Base-by-base conservation (phyloP, 2,329 filamentous ascomycete species). In the Fusarium udum region DNA sequence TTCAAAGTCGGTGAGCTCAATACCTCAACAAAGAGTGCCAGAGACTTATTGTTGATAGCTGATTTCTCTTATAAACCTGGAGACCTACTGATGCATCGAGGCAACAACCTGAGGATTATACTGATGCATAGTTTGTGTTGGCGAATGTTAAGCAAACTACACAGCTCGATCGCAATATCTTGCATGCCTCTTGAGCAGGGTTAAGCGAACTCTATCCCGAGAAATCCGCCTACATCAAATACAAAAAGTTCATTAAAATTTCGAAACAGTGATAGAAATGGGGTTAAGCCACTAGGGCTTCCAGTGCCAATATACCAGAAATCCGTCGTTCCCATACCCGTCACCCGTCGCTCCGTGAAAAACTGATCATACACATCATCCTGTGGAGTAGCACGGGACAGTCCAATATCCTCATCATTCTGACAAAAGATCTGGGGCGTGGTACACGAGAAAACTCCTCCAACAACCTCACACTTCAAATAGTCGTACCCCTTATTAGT, bases 111-210 rank as follows among this genome's bases (percentile, higher is more conserved):
- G 8, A 36, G 34, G 15, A 8, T 36, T 36, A 16, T 36, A 36
- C 34, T 36, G 34, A 36, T 36, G 15, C 3, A 18, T 9, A 4
- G 16, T 15, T 36, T 36, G 3, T 15, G 34, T 9, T 36, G 8
- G 15, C 7, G 3, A 18, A 36, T 36, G 15, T 18, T 7, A 18
- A 36, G 34, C 18, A 10, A 18, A 5, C 1, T 10, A 18, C 2
- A 36, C 34, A n/a, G n/a, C n/a, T n/a, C n/a, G n/a, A n/a, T 36
- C 8, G 8, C 2, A 36, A 36, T 2, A 36, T 36, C 34, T 36
- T 36, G 4, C 18, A 36, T 36, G 1, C 34, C 16, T 1, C 9
- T 3, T 36, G 3, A 18, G 9, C 2, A 36, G 8, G 9, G 10
- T 36, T 18, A 36, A 10, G 16, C 10, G 34, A 1, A 36, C 34